A percentile compares a stretch with the other conserved stretches of the same genome.
These are phyloP conservation scores for Craterostigma plantagineum DNA, from an alignment of 257 asterid genomes.

Conservation along the genomic window DNA sequence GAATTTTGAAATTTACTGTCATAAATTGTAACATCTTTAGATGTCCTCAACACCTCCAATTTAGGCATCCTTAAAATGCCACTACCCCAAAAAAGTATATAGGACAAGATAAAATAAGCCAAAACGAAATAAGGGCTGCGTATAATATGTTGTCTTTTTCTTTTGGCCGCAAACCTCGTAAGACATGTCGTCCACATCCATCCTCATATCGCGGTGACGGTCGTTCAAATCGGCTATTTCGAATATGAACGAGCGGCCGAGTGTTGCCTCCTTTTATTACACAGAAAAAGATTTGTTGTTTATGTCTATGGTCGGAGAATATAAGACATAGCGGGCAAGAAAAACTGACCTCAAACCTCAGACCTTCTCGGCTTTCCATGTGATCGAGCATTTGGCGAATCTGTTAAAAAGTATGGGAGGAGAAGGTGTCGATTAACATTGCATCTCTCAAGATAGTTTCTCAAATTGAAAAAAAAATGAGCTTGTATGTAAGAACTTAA, in stretches of 20 bases:
- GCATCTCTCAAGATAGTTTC: too few relatives aligned
- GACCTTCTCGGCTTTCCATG: slow-evolving; percentile 81
- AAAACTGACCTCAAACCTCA: slow-evolving; percentile 21
- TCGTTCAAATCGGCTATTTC: slow-evolving; percentile 44
- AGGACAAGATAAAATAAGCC: background rate
- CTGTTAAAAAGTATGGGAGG: slow-evolving; percentile 35
- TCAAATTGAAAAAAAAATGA: too few relatives aligned
- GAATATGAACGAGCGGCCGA: slow-evolving; percentile 33
- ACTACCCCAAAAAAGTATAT: too few relatives aligned
- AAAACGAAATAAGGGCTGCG: background rate
- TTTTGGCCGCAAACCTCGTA: slow-evolving; percentile 9
- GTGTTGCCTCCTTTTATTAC: slow-evolving; percentile 35
- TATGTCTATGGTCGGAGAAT: background rate
- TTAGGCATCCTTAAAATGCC: too few relatives aligned
- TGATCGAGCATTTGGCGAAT: slow-evolving; percentile 84
- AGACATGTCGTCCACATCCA: slow-evolving; percentile 64
- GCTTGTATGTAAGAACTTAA: too few relatives aligned
- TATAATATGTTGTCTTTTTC: background rate
- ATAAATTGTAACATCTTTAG: too few relatives aligned
- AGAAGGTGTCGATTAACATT: too few relatives aligned
- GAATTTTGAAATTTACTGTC: too few relatives aligned
- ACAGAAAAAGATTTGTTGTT: background rate
- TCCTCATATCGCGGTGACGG: slow-evolving; percentile 52
- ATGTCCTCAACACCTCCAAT: too few relatives aligned
- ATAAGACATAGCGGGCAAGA: background rate